Percentiles rank a stretch among this genome's conserved stretches.
Evolutionary conservation across 108 stramenopile species (phyloP).

Genomic region (Thalassiosira profunda): DNA sequence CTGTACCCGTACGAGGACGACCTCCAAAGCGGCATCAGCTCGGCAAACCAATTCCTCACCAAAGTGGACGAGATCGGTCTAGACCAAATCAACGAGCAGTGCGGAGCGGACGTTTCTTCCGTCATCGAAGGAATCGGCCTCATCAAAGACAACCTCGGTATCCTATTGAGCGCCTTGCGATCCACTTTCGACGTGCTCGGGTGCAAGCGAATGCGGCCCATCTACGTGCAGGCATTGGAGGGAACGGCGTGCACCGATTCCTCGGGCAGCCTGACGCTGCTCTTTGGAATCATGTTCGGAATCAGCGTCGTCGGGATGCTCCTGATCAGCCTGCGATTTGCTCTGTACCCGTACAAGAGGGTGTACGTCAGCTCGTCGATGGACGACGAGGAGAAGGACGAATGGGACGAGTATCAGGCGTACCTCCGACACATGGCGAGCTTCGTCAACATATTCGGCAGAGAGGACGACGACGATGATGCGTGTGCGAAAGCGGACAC

Average conservation of each 20-base stretch:
- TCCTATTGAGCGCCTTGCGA: conserved; percentile 35
- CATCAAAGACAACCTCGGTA: conserved; percentile 36
- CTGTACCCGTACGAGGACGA: conserved; percentile 41
- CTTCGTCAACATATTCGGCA: conserved; percentile 29
- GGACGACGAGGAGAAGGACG: conserved; percentile 21
- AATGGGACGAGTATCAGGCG: conserved; percentile 43
- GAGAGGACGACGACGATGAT: conserved; percentile 1
- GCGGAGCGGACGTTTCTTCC: conserved; percentile 23
- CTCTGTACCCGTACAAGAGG: conserved; percentile 30
- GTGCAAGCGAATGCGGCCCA: conserved; percentile 24
- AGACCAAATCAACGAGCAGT: conserved; percentile 19
- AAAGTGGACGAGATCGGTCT: conserved; percentile 29
- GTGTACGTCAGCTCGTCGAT: background rate
- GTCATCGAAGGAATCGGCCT: conserved; percentile 37
- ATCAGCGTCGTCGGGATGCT: conserved; percentile 21
- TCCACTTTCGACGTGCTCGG: conserved; percentile 27
- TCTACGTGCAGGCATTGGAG: conserved; percentile 20
- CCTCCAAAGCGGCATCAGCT: conserved; percentile 30
- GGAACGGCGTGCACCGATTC: conserved; percentile 23
- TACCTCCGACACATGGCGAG: conserved; percentile 32
- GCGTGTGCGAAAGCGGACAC: conserved; percentile 1
- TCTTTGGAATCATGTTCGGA: conserved; percentile 10
- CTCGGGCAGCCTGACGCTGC: conserved; percentile 4
- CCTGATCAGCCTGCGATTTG: conserved; percentile 23
- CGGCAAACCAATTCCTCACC: conserved; percentile 15